Evolutionary conservation across 176 grass and related monocot species (phyloP).

Genomic region (Triticum timopheevii): DNA sequence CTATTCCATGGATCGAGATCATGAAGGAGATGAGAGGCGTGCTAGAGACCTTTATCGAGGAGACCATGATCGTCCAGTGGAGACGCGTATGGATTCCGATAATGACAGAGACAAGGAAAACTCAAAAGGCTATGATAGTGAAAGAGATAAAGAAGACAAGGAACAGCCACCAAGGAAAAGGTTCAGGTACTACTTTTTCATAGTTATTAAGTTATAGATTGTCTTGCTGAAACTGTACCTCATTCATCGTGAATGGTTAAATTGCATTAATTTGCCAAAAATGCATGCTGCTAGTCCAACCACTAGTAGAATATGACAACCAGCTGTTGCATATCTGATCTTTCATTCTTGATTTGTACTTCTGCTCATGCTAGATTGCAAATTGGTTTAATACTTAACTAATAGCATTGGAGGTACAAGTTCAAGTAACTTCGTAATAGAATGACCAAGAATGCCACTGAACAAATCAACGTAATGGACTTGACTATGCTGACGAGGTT

Average conservation of each 20-base stretch:
- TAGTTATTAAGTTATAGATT: conserved; percentile 2
- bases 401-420: background rate
- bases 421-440: background rate
- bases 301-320: background rate
- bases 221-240: background rate
- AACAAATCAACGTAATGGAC: background rate
- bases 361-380: background rate
- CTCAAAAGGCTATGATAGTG: conserved; percentile 45
- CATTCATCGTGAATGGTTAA: background rate
- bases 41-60: conserved; percentile 50
- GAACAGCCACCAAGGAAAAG: conserved; percentile 56
- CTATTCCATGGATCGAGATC: conserved; percentile 57
- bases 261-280: background rate
- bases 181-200: conserved; percentile 43
- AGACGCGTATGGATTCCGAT: conserved; percentile 51
- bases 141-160: conserved; percentile 53
- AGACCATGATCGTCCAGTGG: conserved; percentile 46
- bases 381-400: background rate
- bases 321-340: background rate
- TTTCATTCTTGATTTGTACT: background rate
- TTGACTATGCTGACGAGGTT: background rate
- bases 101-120: conserved; percentile 56
- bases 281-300: background rate
- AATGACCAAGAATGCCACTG: background rate
- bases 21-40: conserved; percentile 57